These are phyloP conservation scores for Penicillium sp. DNA, from an alignment of 2,329 filamentous ascomycete genomes.

Conservation along the genomic window DNA sequence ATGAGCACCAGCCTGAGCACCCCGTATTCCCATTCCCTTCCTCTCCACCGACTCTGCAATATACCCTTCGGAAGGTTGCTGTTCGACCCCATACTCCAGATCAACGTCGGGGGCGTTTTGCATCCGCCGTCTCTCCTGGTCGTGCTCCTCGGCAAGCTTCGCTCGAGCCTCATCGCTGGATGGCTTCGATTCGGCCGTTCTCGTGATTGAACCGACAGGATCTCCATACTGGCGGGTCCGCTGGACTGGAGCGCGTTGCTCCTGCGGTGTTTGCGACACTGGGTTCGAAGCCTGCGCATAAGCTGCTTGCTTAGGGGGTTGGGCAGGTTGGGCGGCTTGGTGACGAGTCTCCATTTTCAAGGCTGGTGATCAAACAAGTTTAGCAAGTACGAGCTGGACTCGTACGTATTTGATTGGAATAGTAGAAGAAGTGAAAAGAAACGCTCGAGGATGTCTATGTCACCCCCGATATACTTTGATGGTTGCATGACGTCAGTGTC, in stretches of 20 bases:
- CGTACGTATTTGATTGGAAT: background rate
- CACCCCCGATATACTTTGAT: slow-evolving; percentile 12
- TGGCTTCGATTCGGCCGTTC: slow-evolving; percentile 31
- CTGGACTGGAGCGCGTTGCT: slow-evolving; percentile 23
- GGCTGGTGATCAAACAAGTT: background rate
- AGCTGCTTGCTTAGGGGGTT: slow-evolving; percentile 41
- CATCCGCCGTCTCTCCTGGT: slow-evolving; percentile 19
- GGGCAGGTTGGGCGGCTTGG: slow-evolving; percentile 24
- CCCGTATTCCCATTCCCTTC: slow-evolving; percentile 25
- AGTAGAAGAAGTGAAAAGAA: background rate
- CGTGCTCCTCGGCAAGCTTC: slow-evolving; percentile 20
- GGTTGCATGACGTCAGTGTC: slow-evolving; percentile 28
- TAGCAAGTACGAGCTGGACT: background rate
- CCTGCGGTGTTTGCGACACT: slow-evolving; percentile 34
- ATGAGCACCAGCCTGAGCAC: slow-evolving; percentile 40
- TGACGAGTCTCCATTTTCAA: slow-evolving; percentile 26
- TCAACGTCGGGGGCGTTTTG: slow-evolving; percentile 32
- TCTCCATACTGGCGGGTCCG: slow-evolving; percentile 28
- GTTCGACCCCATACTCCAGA: slow-evolving; percentile 41
- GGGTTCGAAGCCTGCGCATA: slow-evolving; percentile 40
- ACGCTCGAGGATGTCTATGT: background rate
- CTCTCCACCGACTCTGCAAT: slow-evolving; percentile 38
- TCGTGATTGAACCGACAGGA: slow-evolving; percentile 28
- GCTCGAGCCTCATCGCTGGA: slow-evolving; percentile 32
- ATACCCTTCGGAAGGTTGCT: slow-evolving; percentile 40